Conservation (phyloP, 306 rosid genomes). For the Hippophae tibetana region DNA sequence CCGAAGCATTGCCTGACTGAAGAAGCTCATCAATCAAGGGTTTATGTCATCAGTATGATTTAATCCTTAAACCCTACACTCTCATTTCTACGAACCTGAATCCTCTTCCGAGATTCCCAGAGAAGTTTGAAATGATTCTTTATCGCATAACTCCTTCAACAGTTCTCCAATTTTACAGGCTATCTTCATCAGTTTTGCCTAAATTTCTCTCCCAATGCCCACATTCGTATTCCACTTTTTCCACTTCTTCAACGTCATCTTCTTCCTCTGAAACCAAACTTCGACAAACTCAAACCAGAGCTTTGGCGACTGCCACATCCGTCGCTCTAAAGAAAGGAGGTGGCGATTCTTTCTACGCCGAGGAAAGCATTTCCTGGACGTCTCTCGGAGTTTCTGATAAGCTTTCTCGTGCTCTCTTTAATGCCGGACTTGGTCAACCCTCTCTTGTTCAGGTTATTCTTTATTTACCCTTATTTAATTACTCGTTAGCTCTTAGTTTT, state of each 20-base stretch:
- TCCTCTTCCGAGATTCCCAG: no score
- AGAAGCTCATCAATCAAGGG: no score
- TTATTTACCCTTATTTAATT: no score
- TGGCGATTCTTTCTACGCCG: constrained; percentile 62
- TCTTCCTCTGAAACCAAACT: constrained; percentile 10
- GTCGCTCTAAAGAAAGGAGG: constrained; percentile 25
- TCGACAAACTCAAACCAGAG: constrained; percentile 23
- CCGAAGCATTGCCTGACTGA: no score
- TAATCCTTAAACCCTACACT: no score
- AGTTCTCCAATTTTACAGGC: constrained; percentile 34
- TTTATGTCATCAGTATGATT: no score
- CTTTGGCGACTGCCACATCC: constrained; percentile 21
- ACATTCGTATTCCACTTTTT: constrained; percentile 21
- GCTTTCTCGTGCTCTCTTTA: constrained; percentile 57
- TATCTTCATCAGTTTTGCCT: constrained; percentile 34
- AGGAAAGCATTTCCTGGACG: constrained; percentile 65
- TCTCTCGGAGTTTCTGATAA: constrained; percentile 72
- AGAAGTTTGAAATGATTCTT: constrained; percentile 26
- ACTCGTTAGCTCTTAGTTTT: no score
- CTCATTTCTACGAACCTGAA: no score
- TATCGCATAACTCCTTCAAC: constrained; percentile 41
- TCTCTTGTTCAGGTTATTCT: constrained; percentile 63
- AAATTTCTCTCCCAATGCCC: constrained; percentile 40
- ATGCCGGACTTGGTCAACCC: constrained; percentile 64
- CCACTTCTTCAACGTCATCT: constrained; percentile 18